A percentile compares a stretch with the other conserved stretches of the same genome.
Conservation (phyloP, 257 asterid species). For the Fraxinus americana region DNA sequence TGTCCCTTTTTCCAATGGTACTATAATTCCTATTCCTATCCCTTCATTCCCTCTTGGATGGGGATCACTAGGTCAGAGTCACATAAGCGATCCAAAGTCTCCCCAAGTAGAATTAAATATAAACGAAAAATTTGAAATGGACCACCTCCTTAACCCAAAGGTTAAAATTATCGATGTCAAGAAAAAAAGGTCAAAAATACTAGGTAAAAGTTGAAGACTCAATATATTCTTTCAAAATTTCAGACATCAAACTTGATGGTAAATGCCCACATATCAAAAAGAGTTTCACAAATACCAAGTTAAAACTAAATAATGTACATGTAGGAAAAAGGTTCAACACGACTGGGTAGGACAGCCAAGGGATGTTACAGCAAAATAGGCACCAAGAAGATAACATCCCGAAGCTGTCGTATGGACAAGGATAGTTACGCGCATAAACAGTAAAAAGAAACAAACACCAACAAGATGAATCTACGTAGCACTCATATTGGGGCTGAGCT, state of each 20-base stretch:
- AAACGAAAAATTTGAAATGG: no score
- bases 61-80: no score
- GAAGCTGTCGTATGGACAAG: slow-evolving; percentile 25
- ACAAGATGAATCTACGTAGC: slow-evolving; percentile 22
- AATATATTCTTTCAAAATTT: not conserved
- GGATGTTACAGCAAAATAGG: slow-evolving; percentile 20
- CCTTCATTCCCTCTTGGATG: no score
- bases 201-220: not conserved
- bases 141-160: no score
- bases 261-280: not conserved
- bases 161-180: not conserved
- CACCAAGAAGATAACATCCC: slow-evolving; percentile 6
- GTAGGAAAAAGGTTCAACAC: slow-evolving; percentile 11
- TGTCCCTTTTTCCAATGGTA: no score
- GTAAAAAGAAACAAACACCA: slow-evolving; percentile 21
- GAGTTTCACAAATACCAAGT: not conserved
- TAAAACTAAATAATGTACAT: not conserved
- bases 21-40: no score
- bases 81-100: no score
- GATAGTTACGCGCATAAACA: slow-evolving; percentile 9
- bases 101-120: no score
- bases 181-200: no score
- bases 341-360: slow-evolving; percentile 1
- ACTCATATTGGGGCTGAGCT: slow-evolving; percentile 55
- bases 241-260: not conserved